These are phyloP conservation scores for Fraxinus velutina DNA, from an alignment of 305 asterid genomes.

Conservation along the genomic window DNA sequence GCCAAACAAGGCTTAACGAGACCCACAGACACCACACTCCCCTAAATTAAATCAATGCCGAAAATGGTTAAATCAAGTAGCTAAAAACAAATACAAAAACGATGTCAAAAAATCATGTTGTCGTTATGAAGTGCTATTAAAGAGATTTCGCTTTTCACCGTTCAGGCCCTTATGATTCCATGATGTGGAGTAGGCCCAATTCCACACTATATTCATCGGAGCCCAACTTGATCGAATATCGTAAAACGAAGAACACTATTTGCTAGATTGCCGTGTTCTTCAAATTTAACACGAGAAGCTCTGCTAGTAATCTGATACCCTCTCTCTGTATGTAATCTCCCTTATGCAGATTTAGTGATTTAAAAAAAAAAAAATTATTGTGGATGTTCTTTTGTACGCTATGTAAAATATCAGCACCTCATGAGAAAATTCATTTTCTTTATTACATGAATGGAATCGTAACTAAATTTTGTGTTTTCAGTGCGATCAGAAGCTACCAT, in stretches of 20 bases:
- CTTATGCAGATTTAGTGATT: neutral
- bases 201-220: neutral
- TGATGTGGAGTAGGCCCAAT: neutral
- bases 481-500: neutral
- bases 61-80: neutral
- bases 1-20: too few species aligned
- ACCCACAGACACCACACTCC: too few species aligned
- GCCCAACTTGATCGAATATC: neutral
- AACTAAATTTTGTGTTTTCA: neutral
- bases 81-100: too few species aligned
- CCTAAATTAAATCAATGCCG: neutral
- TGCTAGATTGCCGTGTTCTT: neutral
- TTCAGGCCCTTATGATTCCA: neutral
- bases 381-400: neutral
- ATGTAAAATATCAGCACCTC: neutral
- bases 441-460: neutral
- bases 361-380: neutral
- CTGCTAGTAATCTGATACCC: slow-evolving; percentile 20
- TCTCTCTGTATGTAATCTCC: neutral
- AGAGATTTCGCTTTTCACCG: neutral
- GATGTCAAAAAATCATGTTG: neutral
- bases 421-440: neutral
- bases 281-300: neutral
- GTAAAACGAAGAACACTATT: neutral
- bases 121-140: neutral